phyloP scores from a whole-genome alignment of 164 flowering plant species.

The grape (Vitis vinifera) region DNA sequence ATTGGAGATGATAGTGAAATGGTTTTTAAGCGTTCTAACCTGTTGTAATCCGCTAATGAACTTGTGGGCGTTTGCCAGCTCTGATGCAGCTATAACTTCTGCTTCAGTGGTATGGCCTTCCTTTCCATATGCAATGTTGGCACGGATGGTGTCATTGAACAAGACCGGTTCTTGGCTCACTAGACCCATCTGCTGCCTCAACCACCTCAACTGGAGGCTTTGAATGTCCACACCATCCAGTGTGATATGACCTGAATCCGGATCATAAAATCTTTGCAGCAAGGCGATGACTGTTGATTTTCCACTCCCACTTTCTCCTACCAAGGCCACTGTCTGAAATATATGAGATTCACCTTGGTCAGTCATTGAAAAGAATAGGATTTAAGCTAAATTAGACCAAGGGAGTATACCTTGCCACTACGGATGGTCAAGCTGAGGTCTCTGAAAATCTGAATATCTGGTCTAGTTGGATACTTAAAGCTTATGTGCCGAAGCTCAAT shows the following conservation, averaged over 20 bases:
- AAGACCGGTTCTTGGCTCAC: conserved; percentile 71
- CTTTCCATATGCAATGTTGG: conserved; percentile 57
- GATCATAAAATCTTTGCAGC: conserved; percentile 67
- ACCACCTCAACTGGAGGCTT: conserved; percentile 50
- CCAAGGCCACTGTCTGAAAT: conserved; percentile 51
- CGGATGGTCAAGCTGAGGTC: conserved; percentile 43
- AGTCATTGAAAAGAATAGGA: not conserved
- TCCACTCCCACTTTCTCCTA: conserved; percentile 63
- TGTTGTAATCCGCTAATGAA: conserved; percentile 47
- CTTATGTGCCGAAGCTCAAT: conserved; percentile 50
- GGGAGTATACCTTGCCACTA: conserved; percentile 42
- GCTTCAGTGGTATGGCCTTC: conserved; percentile 43
- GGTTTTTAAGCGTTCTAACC: conserved; percentile 21
- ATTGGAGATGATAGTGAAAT: no score
- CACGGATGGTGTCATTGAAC: conserved; percentile 49
- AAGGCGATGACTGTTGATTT: conserved; percentile 62
- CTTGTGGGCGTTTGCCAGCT: conserved; percentile 54
- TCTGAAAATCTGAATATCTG: conserved; percentile 46
- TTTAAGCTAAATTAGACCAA: not conserved
- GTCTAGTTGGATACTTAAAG: conserved; percentile 50
- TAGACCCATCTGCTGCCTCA: conserved; percentile 77
- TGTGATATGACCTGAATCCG: conserved; percentile 47
- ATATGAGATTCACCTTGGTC: not conserved
- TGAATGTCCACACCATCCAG: conserved; percentile 62
- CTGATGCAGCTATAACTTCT: conserved; percentile 45